phyloP scores from a whole-genome alignment of 106 monocot species.

The Hemerocallis citrina region DNA sequence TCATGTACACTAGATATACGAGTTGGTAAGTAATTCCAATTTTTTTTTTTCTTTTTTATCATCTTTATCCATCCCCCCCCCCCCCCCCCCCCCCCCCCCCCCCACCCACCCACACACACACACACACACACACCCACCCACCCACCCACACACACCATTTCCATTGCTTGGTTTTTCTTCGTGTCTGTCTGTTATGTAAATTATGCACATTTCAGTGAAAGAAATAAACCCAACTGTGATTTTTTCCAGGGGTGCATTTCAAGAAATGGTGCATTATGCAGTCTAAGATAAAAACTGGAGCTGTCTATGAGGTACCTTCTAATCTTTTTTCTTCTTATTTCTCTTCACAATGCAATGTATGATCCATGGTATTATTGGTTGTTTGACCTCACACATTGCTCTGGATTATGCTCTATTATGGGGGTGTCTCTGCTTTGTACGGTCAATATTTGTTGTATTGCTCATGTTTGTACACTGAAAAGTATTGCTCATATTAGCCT shows the following conservation, averaged over 20 bases:
- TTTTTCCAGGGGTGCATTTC: slow-evolving; percentile 79
- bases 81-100: no score
- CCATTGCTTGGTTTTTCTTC: neutral
- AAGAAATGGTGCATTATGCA: slow-evolving; percentile 99
- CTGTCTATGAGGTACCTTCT: slow-evolving; percentile 81
- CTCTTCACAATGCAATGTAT: neutral
- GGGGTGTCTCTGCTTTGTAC: no score
- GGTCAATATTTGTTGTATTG: no score
- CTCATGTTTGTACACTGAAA: no score
- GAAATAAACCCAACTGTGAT: neutral
- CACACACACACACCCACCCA: no score
- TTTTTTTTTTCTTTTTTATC: neutral
- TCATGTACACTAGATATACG: slow-evolving; percentile 64
- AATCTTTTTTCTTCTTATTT: slow-evolving; percentile 1
- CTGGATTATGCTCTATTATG: no score
- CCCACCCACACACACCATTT: no score
- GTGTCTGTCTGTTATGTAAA: neutral
- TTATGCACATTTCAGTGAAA: neutral
- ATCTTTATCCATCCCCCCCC: no score
- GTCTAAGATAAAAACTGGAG: slow-evolving; percentile 89
- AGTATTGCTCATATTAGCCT: no score
- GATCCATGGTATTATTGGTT: neutral
- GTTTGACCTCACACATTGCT: no score
- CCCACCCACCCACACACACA: no score
- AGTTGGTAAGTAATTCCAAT: slow-evolving; percentile 53